Base-by-base conservation (phyloP, 2,329 filamentous ascomycete species). In the Ascochyta fabae region DNA sequence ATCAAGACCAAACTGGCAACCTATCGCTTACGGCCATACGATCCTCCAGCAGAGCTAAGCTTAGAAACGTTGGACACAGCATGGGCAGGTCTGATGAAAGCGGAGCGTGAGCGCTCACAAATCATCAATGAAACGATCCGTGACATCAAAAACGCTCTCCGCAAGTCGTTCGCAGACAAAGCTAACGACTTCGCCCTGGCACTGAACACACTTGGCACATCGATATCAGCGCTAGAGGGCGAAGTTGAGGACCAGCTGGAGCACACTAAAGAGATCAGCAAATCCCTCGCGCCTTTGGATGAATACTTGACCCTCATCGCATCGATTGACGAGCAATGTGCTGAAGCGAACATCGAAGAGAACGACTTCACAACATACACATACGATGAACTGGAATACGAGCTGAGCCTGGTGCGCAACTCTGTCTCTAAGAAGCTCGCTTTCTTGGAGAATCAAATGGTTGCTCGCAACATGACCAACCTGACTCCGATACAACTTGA, bases 291-390 rank as follows among this genome's bases (percentile, higher is more conserved):
- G 8, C 94, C 94, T 3, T 83, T 99, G n/a, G 92, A 97, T 67
- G 86, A 90, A 57, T 99, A 96, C 73, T 84, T 99, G 36, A 88
- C 91, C 60, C 90, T 92, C 61, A 97, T 99, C 71, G 90, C 87
- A 13, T 86, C 86, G 10, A 84, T 98, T 43, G 93, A 97, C 70
- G 86, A 87, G 61, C 92, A 96, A 77, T 99, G 95, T 74, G 85
- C 88, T 57, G 94, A 98, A 79, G 95, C 95, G 59, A 98, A 99
- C 74, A 97, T 99, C 61, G 95, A 99, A 77, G 95, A 99, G 71
- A 99, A 99, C 76, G 95, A 99, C 79, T 98, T 95, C 76, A 99
- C 95, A n/a, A 98, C 94, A 8, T 98, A 98, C 78, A 96, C 94
- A 9, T 95, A 98, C 75, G 95, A 99, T 72, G 95, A 99, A 77